These are phyloP conservation scores for Suillus hirtellus DNA, from an alignment of 768 basidiomycete species.

Conservation along the genomic window DNA sequence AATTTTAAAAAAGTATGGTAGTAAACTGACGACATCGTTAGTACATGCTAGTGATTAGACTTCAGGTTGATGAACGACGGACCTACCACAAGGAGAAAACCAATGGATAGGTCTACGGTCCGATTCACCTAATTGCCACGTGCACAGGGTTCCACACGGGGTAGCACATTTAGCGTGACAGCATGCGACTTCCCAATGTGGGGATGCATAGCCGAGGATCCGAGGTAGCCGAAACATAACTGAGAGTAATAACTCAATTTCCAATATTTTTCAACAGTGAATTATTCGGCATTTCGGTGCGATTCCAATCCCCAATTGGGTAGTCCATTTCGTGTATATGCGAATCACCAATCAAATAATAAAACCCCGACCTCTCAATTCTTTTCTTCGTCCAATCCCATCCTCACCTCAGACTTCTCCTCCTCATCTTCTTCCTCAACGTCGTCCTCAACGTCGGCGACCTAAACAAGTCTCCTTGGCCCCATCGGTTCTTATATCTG, in stretches of 20 bases:
- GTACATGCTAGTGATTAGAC: too few species aligned
- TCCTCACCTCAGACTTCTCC: conserved; percentile 25
- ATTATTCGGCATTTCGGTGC: conserved; percentile 32
- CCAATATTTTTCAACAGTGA: conserved; percentile 23
- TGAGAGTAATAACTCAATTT: conserved; percentile 35
- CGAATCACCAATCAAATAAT: conserved; percentile 41
- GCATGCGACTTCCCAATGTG: conserved; percentile 19
- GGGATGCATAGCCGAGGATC: conserved; percentile 29
- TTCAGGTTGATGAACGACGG: not conserved
- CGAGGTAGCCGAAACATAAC: conserved; percentile 31
- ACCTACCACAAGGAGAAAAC: too few species aligned
- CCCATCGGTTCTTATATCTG: not conserved
- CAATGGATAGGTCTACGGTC: not conserved
- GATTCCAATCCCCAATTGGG: conserved; percentile 16
- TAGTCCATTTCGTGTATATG: conserved; percentile 27
- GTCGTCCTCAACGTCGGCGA: conserved; percentile 4
- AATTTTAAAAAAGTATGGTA: not conserved
- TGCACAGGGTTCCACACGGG: conserved; percentile 18
- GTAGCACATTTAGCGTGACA: conserved; percentile 24
- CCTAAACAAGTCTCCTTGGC: not conserved
- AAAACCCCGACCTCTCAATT: conserved; percentile 31
- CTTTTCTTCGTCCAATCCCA: conserved; percentile 27
- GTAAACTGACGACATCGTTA: too few species aligned
- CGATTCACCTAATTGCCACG: conserved; percentile 12
- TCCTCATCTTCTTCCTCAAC: conserved; percentile 10